Evolutionary conservation across 495 filamentous ascomycete genomes (phyloP), one percentile per base, ranked within the genome.

Genomic region (Podospora pseudoanserina): DNA sequence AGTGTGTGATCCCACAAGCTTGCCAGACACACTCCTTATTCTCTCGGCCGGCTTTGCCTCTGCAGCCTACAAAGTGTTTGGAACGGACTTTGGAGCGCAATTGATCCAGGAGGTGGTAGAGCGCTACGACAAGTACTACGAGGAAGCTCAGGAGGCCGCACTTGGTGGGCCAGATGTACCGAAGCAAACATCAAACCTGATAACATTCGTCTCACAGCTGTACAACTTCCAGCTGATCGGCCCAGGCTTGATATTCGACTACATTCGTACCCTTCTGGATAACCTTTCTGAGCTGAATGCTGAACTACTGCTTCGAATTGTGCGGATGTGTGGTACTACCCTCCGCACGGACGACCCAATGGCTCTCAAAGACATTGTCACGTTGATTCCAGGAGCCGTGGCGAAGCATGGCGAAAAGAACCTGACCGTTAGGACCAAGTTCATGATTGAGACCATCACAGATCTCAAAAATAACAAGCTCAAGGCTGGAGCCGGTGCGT

Each of bases 401-500:
- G 79, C 86, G 6, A 87, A 86, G 62, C 80, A 82, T 39, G 91
- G 89, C 39, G 89, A 91, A 75, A 81, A 82, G 19, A 88, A 85
- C 58, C 82, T 97, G 19, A 94, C 92, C 16, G 91, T 96, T 13
- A 89, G 95, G 61, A 97, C 94, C 1, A 96, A 91, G 70, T 98
- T 97, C 79, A 98, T 98, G 96, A 93, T 99, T 60, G 95, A 98
- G 69, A 94, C 90, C 2, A 95, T 99, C 75, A 93, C 91, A 68
- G 90, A 95, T 73, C 83, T 98, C 32, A 97, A 96, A 76, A 96
- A 97, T 83, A 97, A 97, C 79, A 89, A 90, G 61, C 81, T 94
- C 73, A 97, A 94, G 80, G 85, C 90, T 27, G 88, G 86, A 11
- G 82, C 81, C 18, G 84, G 82, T 18, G 84, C 83, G 18, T 89